phyloP scores from a whole-genome alignment of 2,329 filamentous ascomycete genomes.

The Pseudogymnoascus sp. region DNA sequence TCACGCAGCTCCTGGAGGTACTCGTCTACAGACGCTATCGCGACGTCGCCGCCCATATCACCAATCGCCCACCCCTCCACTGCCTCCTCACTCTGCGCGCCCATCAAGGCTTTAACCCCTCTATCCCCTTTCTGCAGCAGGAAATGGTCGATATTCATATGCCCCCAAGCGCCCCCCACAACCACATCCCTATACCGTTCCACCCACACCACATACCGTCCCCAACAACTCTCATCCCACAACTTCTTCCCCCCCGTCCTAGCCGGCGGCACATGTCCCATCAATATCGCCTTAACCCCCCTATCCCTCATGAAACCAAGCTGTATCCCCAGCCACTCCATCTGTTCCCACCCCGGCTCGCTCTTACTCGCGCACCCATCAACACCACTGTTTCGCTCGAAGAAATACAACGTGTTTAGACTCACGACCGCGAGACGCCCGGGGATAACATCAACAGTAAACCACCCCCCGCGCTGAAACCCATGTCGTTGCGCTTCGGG shows the following conservation, averaged over 20 bases:
- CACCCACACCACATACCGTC: slow-evolving; percentile 89
- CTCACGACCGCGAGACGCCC: slow-evolving; percentile 80
- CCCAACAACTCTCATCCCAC: slow-evolving; percentile 98
- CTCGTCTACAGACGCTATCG: slow-evolving; percentile 57
- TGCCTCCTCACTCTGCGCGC: slow-evolving; percentile 27
- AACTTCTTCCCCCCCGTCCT: slow-evolving; percentile 73
- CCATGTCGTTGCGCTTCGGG: slow-evolving; percentile 86
- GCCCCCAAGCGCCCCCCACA: slow-evolving; percentile 69
- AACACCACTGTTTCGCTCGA: slow-evolving; percentile 83
- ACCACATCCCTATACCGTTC: slow-evolving; percentile 87
- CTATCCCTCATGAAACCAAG: slow-evolving; percentile 72
- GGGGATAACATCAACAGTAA: slow-evolving; percentile 84
- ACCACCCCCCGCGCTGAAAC: slow-evolving; percentile 91
- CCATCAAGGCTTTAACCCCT: slow-evolving; percentile 46
- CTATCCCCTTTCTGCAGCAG: slow-evolving; percentile 79
- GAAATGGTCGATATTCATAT: slow-evolving; percentile 99
- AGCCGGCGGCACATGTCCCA: slow-evolving; percentile 88
- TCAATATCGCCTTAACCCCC: slow-evolving; percentile 89
- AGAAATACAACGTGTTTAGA: slow-evolving; percentile 94
- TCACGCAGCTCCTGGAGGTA: slow-evolving; percentile 73
- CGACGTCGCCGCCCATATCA: slow-evolving; percentile 45
- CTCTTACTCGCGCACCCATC: slow-evolving; percentile 73
- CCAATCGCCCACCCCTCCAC: slow-evolving; percentile 26
- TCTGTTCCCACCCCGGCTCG: slow-evolving; percentile 86
- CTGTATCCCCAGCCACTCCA: slow-evolving; percentile 92